Evolutionary conservation across 208 protist species (phyloP), one percentile per base, ranked within the genome.

Genomic region (Crithidia bombi): DNA sequence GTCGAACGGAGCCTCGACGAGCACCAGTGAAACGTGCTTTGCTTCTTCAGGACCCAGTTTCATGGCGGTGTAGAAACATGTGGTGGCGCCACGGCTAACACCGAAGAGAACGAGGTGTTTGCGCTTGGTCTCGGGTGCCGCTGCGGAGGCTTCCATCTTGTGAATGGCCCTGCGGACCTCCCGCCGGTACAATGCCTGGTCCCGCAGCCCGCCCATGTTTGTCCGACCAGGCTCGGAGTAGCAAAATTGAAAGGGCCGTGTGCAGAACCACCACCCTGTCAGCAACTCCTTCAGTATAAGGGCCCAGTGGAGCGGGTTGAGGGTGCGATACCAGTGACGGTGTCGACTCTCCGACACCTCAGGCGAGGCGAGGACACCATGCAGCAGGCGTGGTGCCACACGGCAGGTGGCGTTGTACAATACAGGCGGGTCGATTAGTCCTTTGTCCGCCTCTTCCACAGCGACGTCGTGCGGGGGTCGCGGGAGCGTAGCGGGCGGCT

Each of bases 1-100:
- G 66, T 96, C 88, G 71, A 96, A 96, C 5, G 90, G 86, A 0
- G 87, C 90, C 72, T 96, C 87, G 32, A 96, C 65, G 44, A 96
- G 71, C 12, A 96, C 86, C 17, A 96, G 85, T 17, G 87, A 93
- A 6, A 96, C 86, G 79, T 93, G 77, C 33, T 14, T 26, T 9
- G 90, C 90, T n/a, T 92, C 75, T 33, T 82, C 66, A 11, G 32
- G 21, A 3, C 81, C 68, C 5, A 96, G 71, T 64, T 96, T 96
- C 84, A 96, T 83, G 38, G 86, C 78, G 11, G 83, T 61, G 77
- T 93, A 93, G 65, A 93, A 90, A 50, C 82, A 90, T 17, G 90
- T 91, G 9, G 87, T 86, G 15, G 87, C 90, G 36, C 90, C 90
- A 26, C 90, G 83, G 56, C 90, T 96, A 46, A 83, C 83, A n/a